Evolutionary conservation across 768 basidiomycete species (phyloP), one percentile per base, ranked within the genome.

Genomic region (Panus rudis): DNA sequence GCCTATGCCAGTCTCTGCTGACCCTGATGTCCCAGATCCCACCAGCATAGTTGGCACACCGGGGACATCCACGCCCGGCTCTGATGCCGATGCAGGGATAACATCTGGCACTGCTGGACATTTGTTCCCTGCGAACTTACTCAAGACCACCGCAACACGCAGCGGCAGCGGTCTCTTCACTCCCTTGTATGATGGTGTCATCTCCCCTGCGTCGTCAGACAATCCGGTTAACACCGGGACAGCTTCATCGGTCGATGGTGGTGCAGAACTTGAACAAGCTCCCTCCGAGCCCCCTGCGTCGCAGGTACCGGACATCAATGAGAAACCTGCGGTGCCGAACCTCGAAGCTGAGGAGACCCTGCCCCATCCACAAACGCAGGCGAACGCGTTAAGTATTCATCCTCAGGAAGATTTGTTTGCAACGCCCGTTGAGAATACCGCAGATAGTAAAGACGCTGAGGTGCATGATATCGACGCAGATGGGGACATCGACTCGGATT

Each of bases 1-100:
- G 39, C 66, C 69, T 8, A 66, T 69, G 60, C 71, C 71, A 16
- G 50, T 71, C 32, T 62, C 58, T 6, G 70, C 71, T 6, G 63
- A 72, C 50, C 63, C 66, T 21, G 56, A 52, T 23, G 62, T 67
- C 12, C 60, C 63, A 12, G 71, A 73, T 44, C 66, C 66, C 12
- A 58, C 63, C 8, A 57, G 58, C 40, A 37, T 50, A 13, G 22
- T 46, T 8, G 43, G 38, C 19, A 43, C 56, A 40, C 44, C 51
- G 10, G 30, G 47, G 16, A 23, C 23, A 2, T 21, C 46, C n/a
- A 41, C 26, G 34, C 27, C 41, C 3, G 17, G 25, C 8, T 6
- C n/a, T 6, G n/a, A 31, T 10, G 40, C 10, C 4, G 22, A 17
- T 13, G 12, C 16, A n/a, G n/a, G n/a, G n/a, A n/a, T n/a, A n/a